phyloP scores from a whole-genome alignment of 352 stramenopile species.

The Pythium diclinum region DNA sequence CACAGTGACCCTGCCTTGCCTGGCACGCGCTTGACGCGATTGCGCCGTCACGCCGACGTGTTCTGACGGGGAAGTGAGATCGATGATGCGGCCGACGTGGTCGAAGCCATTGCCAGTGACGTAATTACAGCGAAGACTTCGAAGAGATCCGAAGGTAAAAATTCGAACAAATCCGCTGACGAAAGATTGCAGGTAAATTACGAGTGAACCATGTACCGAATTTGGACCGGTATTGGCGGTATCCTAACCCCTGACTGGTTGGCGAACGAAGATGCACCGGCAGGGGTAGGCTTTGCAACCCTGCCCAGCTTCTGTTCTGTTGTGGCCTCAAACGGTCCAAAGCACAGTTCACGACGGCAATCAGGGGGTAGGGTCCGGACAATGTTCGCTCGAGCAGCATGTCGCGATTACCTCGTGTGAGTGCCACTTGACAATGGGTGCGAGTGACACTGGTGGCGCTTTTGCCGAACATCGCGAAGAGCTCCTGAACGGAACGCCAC shows the following conservation, averaged over 20 bases:
- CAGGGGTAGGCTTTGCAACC: not conserved
- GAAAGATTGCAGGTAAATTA: not conserved
- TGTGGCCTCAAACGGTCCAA: not conserved
- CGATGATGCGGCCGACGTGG: conserved; percentile 29
- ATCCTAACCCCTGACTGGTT: not conserved
- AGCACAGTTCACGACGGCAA: conserved; percentile 17
- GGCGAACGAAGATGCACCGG: not conserved
- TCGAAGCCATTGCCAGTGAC: not conserved
- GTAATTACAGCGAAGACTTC: conserved; percentile 25
- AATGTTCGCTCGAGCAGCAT: conserved; percentile 1
- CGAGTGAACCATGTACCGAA: not conserved
- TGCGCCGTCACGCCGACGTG: not conserved
- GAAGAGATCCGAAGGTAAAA: conserved; percentile 15
- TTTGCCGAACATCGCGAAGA: conserved; percentile 2
- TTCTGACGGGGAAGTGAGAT: conserved; percentile 15
- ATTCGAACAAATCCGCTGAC: not conserved
- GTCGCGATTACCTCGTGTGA: conserved; percentile 7
- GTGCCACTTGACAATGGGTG: not conserved
- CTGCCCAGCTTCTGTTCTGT: conserved; percentile 9
- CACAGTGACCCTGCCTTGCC: not conserved
- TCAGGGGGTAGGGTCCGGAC: not conserved
- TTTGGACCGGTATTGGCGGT: not conserved
- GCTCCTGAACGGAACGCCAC: conserved; percentile 1
- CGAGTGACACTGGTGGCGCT: not conserved
- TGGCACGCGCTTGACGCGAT: not conserved